A percentile compares a stretch with the other conserved stretches of the same genome.
Conservation (phyloP, 768 basidiomycete genomes). For the Rhizopogon rudus region DNA sequence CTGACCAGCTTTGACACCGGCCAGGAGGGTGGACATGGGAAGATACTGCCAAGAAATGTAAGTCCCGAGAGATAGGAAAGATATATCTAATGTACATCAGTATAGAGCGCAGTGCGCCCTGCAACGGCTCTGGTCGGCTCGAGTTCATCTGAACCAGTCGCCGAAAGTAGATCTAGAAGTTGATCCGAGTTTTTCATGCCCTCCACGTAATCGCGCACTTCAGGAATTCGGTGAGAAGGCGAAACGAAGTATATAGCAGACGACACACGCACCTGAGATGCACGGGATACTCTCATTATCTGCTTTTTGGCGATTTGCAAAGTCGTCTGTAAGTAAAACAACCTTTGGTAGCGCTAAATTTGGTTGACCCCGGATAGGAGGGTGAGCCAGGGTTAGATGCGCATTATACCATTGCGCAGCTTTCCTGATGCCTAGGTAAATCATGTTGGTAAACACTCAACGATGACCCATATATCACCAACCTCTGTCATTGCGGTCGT, state of each 20-base stretch:
- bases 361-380: conserved; percentile 46
- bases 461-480: conserved; percentile 6
- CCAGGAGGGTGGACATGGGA: conserved; percentile 59
- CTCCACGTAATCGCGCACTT: conserved; percentile 80
- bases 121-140: conserved; percentile 56
- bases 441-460: background rate
- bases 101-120: conserved; percentile 60
- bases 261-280: conserved; percentile 48
- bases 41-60: conserved; percentile 56
- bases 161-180: conserved; percentile 80
- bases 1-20: conserved; percentile 80
- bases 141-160: conserved; percentile 54
- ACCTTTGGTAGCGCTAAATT: conserved; percentile 48
- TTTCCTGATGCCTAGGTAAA: conserved; percentile 73
- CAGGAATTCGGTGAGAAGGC: background rate
- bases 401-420: conserved; percentile 83
- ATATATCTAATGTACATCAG: conserved; percentile 48
- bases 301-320: conserved; percentile 75
- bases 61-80: background rate
- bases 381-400: conserved; percentile 56
- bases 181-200: conserved; percentile 58
- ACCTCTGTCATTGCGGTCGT: conserved; percentile 96
- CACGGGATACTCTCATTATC: conserved; percentile 55
- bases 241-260: background rate
- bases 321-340: conserved; percentile 87